Base-by-base conservation (phyloP, 108 stramenopile species). In the Heterococcus sp. region DNA sequence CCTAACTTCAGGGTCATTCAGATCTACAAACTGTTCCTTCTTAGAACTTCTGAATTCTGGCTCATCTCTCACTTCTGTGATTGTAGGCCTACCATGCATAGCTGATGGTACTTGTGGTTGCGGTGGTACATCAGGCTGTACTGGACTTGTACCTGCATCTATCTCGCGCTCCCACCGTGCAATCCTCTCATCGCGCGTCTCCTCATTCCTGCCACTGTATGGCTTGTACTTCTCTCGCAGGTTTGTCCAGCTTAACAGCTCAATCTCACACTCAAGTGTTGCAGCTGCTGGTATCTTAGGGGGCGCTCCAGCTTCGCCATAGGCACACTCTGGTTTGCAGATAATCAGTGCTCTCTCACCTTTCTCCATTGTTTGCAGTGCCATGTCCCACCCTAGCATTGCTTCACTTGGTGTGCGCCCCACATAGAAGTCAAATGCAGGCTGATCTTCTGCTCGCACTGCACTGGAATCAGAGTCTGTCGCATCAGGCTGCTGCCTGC, bases 301-400 rank as follows among this genome's bases (percentile, higher is more conserved):
- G 34, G 78, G 78, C 31, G 78, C 78, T n/a, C 78, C 78, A 33
- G 39, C 70, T 8, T 21, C 46, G 28, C 78, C 78, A 71, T 71
- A 79, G 40, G 78, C 78, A 65, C 72, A 79, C 38, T 79, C 65
- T 8, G 78, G 78, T 5, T 65, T 40, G 63, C 69, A 79, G 38
- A 79, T 58, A 2, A 79, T 31, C 26, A 64, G 71, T 37, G 78
- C 78, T 35, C 31, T 37, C 67, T 79, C 78, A 21, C 78, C 78
- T 70, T 72, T 79, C 58, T 72, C 70, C 78, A 79, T 79, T 35
- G 71, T 34, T 11, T 69, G 40, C 4, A 79, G 64, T 8, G 71
- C 78, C 71, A 71, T 69, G 71, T 79, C 78, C 78, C 78, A 79
- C 3, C 78, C 78, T 32, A 37, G 71, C 26, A 69, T 72, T 3